These are phyloP conservation scores for Colletotrichum kahawae DNA, from an alignment of 2,329 filamentous ascomycete genomes.

Conservation along the genomic window DNA sequence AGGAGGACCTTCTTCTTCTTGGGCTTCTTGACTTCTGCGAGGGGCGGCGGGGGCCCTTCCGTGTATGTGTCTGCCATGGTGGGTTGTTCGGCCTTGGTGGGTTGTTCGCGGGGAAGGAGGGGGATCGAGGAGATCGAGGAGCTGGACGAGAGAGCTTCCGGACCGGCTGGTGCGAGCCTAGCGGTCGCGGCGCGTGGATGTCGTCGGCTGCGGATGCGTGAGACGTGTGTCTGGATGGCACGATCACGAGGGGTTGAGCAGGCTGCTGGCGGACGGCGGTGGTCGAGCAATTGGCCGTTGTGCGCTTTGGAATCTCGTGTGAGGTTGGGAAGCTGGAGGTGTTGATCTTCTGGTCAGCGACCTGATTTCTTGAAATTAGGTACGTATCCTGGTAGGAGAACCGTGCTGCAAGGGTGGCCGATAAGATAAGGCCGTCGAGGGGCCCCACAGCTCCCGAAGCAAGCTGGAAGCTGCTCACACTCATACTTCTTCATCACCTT, in stretches of 20 bases:
- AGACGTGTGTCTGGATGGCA: neutral
- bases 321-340: neutral
- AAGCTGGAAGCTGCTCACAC: neutral
- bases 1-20: slow-evolving; percentile 88
- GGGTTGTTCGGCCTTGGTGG: neutral
- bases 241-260: neutral
- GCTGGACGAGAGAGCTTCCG: neutral
- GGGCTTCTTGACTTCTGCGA: slow-evolving; percentile 63
- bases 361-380: neutral
- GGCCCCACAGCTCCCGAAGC: neutral
- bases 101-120: neutral
- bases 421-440: slow-evolving; percentile 5
- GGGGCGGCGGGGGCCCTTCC: neutral
- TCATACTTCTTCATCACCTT: neutral
- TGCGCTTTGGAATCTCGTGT: neutral
- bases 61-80: slow-evolving; percentile 9
- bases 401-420: neutral
- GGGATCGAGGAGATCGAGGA: neutral
- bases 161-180: neutral
- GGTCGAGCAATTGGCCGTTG: neutral
- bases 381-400: neutral
- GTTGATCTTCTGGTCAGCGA: neutral
- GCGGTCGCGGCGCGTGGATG: neutral
- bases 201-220: neutral
- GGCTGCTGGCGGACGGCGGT: neutral